Conservation (phyloP, 306 rosid genomes). For the Vicia sativa region DNA sequence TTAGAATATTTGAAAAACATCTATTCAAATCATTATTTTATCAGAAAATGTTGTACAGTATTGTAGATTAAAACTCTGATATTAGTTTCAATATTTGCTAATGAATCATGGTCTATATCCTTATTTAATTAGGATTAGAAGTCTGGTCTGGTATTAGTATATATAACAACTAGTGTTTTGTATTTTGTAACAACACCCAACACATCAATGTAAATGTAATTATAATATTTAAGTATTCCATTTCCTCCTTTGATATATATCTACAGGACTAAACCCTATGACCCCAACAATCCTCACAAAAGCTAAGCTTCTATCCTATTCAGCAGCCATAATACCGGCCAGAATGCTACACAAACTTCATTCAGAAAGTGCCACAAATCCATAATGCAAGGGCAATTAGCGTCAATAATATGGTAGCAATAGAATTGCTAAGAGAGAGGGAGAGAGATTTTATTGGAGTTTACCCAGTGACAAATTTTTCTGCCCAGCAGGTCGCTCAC, state of each 20-base stretch:
- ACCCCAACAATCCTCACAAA: no score
- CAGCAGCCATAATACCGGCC: background rate
- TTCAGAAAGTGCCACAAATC: slow-evolving; percentile 33
- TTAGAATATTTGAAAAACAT: no score
- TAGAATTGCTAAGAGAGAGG: slow-evolving; percentile 21
- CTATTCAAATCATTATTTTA: no score
- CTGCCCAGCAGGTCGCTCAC: slow-evolving; percentile 76
- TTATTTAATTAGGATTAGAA: no score
- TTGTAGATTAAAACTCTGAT: no score
- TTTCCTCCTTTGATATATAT: background rate
- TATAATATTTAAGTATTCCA: background rate
- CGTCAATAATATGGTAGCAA: slow-evolving; percentile 19
- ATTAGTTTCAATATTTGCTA: no score
- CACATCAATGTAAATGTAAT: no score
- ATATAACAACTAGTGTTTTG: no score
- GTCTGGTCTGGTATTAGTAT: no score
- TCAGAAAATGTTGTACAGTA: no score
- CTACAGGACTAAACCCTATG: background rate
- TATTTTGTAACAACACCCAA: no score
- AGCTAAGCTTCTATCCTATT: background rate
- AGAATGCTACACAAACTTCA: slow-evolving; percentile 20
- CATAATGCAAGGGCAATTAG: slow-evolving; percentile 14
- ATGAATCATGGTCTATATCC: no score
- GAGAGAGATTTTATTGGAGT: slow-evolving; percentile 38
- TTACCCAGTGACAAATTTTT: slow-evolving; percentile 97